Conservation (phyloP, 177 flowering plant genomes). For the Viscum album region DNA sequence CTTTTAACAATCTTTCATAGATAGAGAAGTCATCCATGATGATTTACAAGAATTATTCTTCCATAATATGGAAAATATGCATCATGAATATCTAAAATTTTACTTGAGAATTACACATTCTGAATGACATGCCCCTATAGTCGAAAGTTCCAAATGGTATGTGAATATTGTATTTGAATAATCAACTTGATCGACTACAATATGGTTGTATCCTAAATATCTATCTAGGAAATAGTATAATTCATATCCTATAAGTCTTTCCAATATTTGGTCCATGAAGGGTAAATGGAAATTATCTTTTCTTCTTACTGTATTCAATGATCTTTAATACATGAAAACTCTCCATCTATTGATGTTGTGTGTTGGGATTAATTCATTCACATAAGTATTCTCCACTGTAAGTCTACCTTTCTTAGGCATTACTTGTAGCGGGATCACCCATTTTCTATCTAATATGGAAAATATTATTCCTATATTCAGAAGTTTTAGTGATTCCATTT, state of each 20-base stretch:
- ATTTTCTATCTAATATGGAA: too few relatives aligned
- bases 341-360: too few relatives aligned
- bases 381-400: too few relatives aligned
- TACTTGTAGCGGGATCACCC: too few relatives aligned
- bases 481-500: too few relatives aligned
- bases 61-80: not conserved
- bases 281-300: too few relatives aligned
- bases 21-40: not conserved
- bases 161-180: not conserved
- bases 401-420: too few relatives aligned
- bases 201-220: not conserved
- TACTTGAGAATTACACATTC: not conserved
- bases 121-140: not conserved
- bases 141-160: not conserved
- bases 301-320: too few relatives aligned
- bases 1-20: not conserved
- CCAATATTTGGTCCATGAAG: too few relatives aligned
- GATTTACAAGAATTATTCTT: not conserved
- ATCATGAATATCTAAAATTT: not conserved
- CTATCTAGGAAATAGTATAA: not conserved
- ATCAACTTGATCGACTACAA: not conserved
- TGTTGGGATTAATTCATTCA: too few relatives aligned
- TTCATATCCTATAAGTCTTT: not conserved
- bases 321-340: too few relatives aligned
- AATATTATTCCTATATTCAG: too few relatives aligned